Evolutionary conservation across 768 basidiomycete genomes (phyloP).

Genomic region (Kwoniella sp.): DNA sequence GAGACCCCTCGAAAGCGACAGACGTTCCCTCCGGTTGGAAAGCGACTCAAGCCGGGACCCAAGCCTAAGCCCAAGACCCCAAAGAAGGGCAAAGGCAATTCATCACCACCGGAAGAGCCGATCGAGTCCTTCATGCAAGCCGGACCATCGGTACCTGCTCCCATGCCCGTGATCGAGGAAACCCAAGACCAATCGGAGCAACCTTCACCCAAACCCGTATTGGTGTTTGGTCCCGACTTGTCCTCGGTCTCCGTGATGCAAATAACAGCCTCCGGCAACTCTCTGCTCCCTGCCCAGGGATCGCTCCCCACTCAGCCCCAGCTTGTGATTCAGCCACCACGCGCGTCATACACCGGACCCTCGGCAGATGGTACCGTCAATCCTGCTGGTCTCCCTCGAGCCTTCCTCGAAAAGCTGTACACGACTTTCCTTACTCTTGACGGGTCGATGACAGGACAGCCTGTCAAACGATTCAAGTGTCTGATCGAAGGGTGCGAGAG

Average conservation of each 20-base stretch:
- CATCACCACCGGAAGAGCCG: constrained; percentile 1
- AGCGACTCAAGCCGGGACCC: constrained; percentile 55
- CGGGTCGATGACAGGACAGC: constrained; percentile 34
- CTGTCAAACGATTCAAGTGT: constrained; percentile 52
- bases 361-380: background rate
- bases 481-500: constrained; percentile 54
- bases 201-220: constrained; percentile 19
- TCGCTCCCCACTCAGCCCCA: constrained; percentile 26
- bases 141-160: constrained; percentile 9
- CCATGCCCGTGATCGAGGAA: constrained; percentile 16
- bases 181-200: constrained; percentile 10
- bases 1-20: constrained; percentile 35
- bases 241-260: constrained; percentile 26
- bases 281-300: constrained; percentile 18
- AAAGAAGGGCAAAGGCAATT: constrained; percentile 25
- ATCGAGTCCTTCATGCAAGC: constrained; percentile 13
- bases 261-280: constrained; percentile 31
- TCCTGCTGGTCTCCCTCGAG: constrained; percentile 39
- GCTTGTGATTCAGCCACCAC: constrained; percentile 23
- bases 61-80: constrained; percentile 55
- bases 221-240: constrained; percentile 33
- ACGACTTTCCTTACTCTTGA: constrained; percentile 46
- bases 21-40: constrained; percentile 39
- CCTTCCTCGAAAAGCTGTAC: constrained; percentile 55
- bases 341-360: background rate